phyloP scores from a whole-genome alignment of 2,329 filamentous ascomycete genomes.

The Arachnomyces sp. region DNA sequence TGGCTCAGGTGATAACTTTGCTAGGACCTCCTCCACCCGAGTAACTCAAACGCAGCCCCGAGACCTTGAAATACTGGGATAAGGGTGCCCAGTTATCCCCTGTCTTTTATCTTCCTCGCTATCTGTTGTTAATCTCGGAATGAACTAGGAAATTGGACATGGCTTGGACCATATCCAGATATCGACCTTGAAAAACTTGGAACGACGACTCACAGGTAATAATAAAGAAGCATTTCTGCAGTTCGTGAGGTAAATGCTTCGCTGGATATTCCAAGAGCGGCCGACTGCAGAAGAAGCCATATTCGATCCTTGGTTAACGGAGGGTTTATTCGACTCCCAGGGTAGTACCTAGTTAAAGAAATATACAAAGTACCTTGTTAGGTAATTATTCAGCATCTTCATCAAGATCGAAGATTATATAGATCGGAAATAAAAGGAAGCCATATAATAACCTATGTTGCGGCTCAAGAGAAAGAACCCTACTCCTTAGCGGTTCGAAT shows the following conservation, averaged over 20 bases:
- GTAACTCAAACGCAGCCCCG: conserved; percentile 2
- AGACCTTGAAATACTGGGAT: conserved; percentile 8
- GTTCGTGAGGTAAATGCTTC: neutral
- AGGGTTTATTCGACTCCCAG: neutral
- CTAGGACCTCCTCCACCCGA: conserved; percentile 1
- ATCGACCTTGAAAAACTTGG: conserved; percentile 4
- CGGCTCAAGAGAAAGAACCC: too few species aligned
- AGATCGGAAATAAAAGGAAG: too few species aligned
- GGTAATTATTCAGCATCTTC: too few species aligned
- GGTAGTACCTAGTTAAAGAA: too few species aligned
- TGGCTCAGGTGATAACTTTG: neutral
- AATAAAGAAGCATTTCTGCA: conserved; percentile 2
- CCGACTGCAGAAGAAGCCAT: conserved; percentile 2
- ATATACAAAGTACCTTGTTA: too few species aligned
- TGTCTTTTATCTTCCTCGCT: too few species aligned
- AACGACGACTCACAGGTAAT: neutral
- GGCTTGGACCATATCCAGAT: conserved; percentile 1
- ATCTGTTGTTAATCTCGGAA: too few species aligned
- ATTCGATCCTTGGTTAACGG: conserved; percentile 5
- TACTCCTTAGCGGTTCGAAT: too few species aligned
- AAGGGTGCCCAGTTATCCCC: conserved; percentile 2
- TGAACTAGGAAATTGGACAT: conserved; percentile 5
- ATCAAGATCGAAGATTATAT: too few species aligned
- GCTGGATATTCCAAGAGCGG: conserved; percentile 2
- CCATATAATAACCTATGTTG: too few species aligned